Conservation (phyloP, 768 basidiomycete species). For the Tulasnella sp. region DNA sequence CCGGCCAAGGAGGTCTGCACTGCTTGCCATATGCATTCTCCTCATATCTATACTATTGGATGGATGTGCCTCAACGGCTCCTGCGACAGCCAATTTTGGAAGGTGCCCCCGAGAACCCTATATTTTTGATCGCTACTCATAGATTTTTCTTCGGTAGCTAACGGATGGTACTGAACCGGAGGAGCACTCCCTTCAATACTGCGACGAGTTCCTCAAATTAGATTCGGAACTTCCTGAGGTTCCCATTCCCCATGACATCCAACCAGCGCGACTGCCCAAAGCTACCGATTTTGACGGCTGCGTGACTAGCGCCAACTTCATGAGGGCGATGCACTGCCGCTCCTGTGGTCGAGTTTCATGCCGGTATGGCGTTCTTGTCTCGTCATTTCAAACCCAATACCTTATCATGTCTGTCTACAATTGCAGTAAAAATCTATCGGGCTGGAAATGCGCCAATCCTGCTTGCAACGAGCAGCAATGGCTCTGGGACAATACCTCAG, state of each 20-base stretch:
- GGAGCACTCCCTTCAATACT: conserved; percentile 9
- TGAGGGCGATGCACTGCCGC: conserved; percentile 30
- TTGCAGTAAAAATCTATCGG: neutral
- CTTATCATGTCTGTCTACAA: neutral
- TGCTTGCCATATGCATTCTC: conserved; percentile 37
- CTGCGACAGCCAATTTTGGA: conserved; percentile 25
- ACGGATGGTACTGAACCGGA: conserved; percentile 5
- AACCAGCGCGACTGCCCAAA: neutral
- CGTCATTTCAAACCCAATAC: neutral
- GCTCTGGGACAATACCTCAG: neutral
- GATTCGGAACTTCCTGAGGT: too few species aligned
- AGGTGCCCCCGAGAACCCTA: conserved; percentile 31
- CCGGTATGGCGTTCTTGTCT: conserved; percentile 37
- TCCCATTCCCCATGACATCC: neutral
- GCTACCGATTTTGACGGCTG: neutral
- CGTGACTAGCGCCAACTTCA: neutral
- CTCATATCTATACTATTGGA: conserved; percentile 41
- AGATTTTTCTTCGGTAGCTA: conserved; percentile 40
- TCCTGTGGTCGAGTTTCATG: conserved; percentile 63
- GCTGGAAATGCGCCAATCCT: neutral
- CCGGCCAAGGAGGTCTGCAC: conserved; percentile 35
- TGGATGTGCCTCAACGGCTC: conserved; percentile 51
- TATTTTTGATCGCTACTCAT: conserved; percentile 35
- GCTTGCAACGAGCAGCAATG: neutral
- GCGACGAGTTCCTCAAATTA: conserved; percentile 2